phyloP scores from a whole-genome alignment of 1,139 yeast genomes.

The Blastobotrys proliferans region DNA sequence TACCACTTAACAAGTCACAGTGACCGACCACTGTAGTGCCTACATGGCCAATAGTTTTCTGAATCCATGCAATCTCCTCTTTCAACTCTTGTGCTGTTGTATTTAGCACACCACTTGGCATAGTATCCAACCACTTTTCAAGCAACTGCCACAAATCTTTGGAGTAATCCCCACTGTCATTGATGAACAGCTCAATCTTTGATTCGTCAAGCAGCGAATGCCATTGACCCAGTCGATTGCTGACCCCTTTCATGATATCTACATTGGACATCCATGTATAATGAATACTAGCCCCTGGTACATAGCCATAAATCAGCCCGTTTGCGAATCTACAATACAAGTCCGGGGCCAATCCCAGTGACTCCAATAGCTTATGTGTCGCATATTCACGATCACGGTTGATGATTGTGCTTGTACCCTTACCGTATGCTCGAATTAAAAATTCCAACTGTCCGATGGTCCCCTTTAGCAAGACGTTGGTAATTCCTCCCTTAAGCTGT shows the following conservation, averaged over 20 bases:
- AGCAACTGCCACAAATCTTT: constrained; percentile 56
- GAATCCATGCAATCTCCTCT: constrained; percentile 59
- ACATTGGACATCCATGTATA: constrained; percentile 51
- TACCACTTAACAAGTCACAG: constrained; percentile 70
- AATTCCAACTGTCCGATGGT: constrained; percentile 34
- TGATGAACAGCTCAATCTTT: constrained; percentile 50
- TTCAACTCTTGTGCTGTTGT: constrained; percentile 32
- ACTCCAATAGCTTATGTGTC: constrained; percentile 60
- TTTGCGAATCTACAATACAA: constrained; percentile 66
- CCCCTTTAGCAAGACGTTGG: constrained; percentile 65
- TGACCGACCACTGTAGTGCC: constrained; percentile 54
- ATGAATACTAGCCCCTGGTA: constrained; percentile 62
- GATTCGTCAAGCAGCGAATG: constrained; percentile 46
- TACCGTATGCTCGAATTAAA: constrained; percentile 69
- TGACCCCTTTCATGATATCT: constrained; percentile 52
- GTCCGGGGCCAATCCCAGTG: constrained; percentile 63
- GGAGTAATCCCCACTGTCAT: constrained; percentile 15
- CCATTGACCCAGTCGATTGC: constrained; percentile 70
- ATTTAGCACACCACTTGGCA: constrained; percentile 41
- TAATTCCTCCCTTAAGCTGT: constrained; percentile 71
- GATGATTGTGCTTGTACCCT: constrained; percentile 68
- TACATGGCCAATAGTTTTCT: constrained; percentile 36
- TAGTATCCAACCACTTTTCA: constrained; percentile 56
- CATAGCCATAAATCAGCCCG: constrained; percentile 69
- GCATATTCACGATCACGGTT: constrained; percentile 75